Evolutionary conservation across 176 grass and related monocot genomes (phyloP), one percentile per base, ranked within the genome.

Genomic region (Cenchrus purpureus): DNA sequence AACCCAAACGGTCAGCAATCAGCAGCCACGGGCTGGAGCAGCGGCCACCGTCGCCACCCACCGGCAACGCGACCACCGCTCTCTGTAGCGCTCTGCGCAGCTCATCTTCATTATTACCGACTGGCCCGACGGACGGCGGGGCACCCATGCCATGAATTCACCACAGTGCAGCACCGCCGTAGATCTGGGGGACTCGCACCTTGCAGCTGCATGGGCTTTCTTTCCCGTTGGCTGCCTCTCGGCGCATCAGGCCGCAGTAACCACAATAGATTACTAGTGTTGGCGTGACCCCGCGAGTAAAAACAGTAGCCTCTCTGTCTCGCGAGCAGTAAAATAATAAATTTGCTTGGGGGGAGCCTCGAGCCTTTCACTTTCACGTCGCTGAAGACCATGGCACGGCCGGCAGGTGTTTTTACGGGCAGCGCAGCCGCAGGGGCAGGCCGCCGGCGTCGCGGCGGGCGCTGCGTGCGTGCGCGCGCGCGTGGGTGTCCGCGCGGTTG

Each of bases 81-180:
- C 14, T 15, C 57, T 82, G 59, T 82, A 51, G 10, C 40, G 31
- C 67, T 2, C 5, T 17, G 40, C 74, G 13, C 25, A 25, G 78
- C 77, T 17, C 37, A 40, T 40, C 77, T 17, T 14, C 73, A 58
- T 65, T 56, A 67, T 20, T 72, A n/a, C 56, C 73, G 12, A 43
- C 43, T 45, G 48, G 28, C 60, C 57, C 17, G 82, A 45, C 74
- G 58, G 68, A 17, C 71, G 51, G 0, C 3, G 37, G 37, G 37
- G 37, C 37, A 40, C 37, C 37, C 37, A 40, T 40, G 37, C 80
- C 84, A 87, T 90, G 5, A 82, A 90, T 90, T 90, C 74, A 19
- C 31, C 80, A 81, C 71, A 68, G 79, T n/a, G 88, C 42, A 1
- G 74, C 63, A 29, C 40, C 79, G 7, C 65, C 14, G 73, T 68